A percentile compares a stretch with the other conserved stretches of the same genome.
phyloP scores from a whole-genome alignment of 73 alveolate species.

The Durusdinium trenchii region DNA sequence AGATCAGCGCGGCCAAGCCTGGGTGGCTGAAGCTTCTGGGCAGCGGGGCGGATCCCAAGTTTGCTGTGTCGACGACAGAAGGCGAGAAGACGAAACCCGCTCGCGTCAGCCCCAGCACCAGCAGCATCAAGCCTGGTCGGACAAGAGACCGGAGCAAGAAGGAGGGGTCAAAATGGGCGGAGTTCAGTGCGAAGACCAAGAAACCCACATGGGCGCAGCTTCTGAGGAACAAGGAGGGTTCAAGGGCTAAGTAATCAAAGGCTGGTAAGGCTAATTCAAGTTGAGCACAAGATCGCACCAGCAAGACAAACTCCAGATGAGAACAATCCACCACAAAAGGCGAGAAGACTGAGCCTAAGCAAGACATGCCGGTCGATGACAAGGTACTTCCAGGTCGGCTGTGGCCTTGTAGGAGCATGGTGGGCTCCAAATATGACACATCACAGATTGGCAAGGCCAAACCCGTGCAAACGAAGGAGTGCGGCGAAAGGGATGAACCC shows the following conservation, averaged over 20 bases:
- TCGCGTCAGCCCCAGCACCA: constrained; percentile 3
- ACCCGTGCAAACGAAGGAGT: no score
- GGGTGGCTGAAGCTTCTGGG: neutral
- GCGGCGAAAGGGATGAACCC: neutral
- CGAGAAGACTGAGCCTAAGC: constrained; percentile 33
- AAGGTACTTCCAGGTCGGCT: neutral
- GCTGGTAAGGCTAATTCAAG: neutral
- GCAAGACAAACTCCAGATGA: neutral
- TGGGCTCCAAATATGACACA: no score
- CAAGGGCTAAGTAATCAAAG: neutral
- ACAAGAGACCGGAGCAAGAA: neutral
- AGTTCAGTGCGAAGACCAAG: neutral
- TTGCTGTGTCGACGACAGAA: neutral
- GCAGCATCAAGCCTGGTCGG: neutral
- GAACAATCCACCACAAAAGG: neutral
- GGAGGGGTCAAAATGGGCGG: neutral
- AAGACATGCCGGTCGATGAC: neutral
- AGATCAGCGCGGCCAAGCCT: no score
- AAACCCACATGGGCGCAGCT: neutral
- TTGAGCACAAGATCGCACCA: neutral
- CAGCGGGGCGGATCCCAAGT: neutral
- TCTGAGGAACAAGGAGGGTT: neutral
- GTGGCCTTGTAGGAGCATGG: no score
- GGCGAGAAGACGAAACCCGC: constrained; percentile 10
- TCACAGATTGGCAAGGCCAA: no score